phyloP scores from a whole-genome alignment of 345 rosid genomes.

The Euphorbia lathyris region DNA sequence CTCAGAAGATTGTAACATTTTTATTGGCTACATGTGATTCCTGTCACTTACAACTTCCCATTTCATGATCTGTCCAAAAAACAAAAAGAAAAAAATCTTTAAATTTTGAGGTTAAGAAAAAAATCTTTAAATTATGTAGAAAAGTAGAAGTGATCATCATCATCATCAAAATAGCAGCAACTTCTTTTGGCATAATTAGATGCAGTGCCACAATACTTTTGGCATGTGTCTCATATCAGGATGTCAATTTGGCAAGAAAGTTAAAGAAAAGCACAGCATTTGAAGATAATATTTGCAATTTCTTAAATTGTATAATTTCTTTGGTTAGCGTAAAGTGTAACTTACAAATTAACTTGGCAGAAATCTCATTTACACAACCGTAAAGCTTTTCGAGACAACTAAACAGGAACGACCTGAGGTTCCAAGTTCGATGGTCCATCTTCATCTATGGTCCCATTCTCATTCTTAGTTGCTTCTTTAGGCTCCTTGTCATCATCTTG shows the following conservation, averaged over 20 bases:
- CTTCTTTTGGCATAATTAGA: too few relatives aligned
- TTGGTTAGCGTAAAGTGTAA: background rate
- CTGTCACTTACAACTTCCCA: too few relatives aligned
- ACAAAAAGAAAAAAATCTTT: too few relatives aligned
- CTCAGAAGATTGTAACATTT: too few relatives aligned
- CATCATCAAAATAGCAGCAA: too few relatives aligned
- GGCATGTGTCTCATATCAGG: background rate
- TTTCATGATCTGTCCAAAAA: too few relatives aligned
- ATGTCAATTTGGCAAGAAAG: background rate
- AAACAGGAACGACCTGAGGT: slow-evolving; percentile 68
- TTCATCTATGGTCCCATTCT: slow-evolving; percentile 39
- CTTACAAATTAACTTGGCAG: background rate
- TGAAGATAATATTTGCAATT: background rate
- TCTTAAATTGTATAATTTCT: background rate
- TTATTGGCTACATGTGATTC: too few relatives aligned
- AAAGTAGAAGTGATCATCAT: too few relatives aligned
- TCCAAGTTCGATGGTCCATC: slow-evolving; percentile 52
- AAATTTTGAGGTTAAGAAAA: too few relatives aligned
- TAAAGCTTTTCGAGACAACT: background rate
- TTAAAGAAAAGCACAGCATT: background rate
- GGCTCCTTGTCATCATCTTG: slow-evolving; percentile 39
- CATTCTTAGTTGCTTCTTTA: slow-evolving; percentile 27
- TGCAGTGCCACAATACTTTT: background rate
- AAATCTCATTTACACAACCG: slow-evolving; percentile 2
- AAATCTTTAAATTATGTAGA: too few relatives aligned